Evolutionary conservation across 305 asterid genomes (phyloP).

Genomic region (Fraxinus latifolia): DNA sequence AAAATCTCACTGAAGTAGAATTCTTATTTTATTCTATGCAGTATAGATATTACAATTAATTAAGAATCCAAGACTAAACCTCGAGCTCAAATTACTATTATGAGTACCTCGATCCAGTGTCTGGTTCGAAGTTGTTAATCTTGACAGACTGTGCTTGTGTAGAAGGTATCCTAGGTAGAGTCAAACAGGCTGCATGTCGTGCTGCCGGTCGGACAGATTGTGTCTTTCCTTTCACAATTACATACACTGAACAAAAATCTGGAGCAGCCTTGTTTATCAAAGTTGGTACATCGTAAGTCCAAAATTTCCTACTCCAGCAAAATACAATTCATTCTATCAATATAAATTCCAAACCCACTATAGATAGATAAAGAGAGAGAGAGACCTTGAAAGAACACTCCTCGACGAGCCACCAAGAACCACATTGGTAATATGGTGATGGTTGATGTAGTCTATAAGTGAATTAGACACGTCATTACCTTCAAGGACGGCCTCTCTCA

Average conservation of each 20-base stretch:
- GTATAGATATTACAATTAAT: neutral
- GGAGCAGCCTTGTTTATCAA: constrained; percentile 70
- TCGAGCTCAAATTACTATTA: neutral
- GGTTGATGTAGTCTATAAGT: constrained; percentile 55
- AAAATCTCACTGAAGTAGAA: neutral
- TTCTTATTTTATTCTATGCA: neutral
- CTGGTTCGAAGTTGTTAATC: constrained; percentile 27
- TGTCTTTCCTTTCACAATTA: constrained; percentile 51
- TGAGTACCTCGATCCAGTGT: constrained; percentile 34
- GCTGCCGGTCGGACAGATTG: constrained; percentile 58
- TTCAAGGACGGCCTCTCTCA: constrained; percentile 52
- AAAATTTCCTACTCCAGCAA: constrained; percentile 46
- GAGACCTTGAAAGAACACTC: constrained; percentile 46
- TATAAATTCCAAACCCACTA: neutral
- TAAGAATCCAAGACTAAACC: neutral
- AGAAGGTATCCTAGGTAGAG: constrained; percentile 28
- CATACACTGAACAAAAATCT: constrained; percentile 62
- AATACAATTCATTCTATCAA: neutral
- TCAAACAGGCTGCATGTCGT: constrained; percentile 16
- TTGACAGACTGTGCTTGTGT: constrained; percentile 19
- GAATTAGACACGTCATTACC: constrained; percentile 50
- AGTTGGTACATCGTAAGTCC: constrained; percentile 58
- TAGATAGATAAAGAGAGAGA: neutral
- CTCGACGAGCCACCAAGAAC: constrained; percentile 71
- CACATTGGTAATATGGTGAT: constrained; percentile 40